These are phyloP conservation scores for Mycena latifolia DNA, from an alignment of 768 basidiomycete species.

Conservation along the genomic window DNA sequence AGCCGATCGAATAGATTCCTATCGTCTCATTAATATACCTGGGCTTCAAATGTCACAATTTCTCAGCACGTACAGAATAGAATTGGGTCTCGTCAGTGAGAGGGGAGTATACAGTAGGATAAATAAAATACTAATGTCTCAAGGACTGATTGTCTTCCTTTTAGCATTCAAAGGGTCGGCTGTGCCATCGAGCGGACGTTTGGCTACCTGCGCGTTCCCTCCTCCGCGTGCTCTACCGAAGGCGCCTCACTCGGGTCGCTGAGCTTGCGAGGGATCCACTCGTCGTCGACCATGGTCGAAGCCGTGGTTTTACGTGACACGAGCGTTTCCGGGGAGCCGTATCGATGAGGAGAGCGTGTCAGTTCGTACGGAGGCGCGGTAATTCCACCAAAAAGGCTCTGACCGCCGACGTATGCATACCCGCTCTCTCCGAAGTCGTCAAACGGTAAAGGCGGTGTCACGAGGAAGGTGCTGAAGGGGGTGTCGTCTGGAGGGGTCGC, in stretches of 20 bases:
- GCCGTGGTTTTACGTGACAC: background rate
- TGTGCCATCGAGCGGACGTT: background rate
- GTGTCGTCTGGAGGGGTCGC: slow-evolving; percentile 24
- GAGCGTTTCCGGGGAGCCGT: background rate
- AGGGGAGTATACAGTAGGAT: too few species aligned
- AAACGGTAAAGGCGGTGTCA: background rate
- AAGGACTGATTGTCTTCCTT: background rate
- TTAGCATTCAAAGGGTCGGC: background rate
- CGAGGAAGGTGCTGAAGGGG: slow-evolving; percentile 23
- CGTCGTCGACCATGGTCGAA: background rate
- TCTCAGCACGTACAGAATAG: too few species aligned
- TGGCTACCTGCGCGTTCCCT: background rate
- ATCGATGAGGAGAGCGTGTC: background rate
- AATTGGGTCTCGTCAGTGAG: too few species aligned
- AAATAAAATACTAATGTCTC: too few species aligned
- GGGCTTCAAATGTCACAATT: too few species aligned
- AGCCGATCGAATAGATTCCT: too few species aligned
- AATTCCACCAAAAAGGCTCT: background rate
- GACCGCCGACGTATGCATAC: background rate
- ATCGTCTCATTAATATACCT: too few species aligned
- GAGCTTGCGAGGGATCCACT: too few species aligned
- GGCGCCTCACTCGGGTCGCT: too few species aligned
- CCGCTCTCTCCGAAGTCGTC: background rate
- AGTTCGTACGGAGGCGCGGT: too few species aligned
- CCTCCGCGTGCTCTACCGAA: background rate